Percentiles rank a stretch among this genome's conserved stretches.
Conservation (phyloP, 495 filamentous ascomycete species). For the Hyaloscypha finlandica region DNA sequence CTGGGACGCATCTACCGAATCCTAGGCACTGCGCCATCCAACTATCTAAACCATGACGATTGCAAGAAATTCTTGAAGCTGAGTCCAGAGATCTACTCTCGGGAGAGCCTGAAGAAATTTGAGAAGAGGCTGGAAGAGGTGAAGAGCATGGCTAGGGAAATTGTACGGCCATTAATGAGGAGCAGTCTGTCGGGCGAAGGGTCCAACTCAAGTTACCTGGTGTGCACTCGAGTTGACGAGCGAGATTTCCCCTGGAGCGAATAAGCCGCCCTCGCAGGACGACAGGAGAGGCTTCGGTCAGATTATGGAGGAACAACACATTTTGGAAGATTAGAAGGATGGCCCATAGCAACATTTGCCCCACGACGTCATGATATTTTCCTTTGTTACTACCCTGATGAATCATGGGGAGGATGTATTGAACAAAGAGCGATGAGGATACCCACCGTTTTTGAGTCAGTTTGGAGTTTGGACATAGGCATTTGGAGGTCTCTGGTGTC, state of each 20-base stretch:
- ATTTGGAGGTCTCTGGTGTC: neutral
- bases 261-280: neutral
- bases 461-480: neutral
- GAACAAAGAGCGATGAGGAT: neutral
- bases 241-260: constrained; percentile 73
- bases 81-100: constrained; percentile 64
- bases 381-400: neutral
- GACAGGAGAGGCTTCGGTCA: neutral
- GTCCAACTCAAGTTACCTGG: constrained; percentile 63
- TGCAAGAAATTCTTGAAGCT: constrained; percentile 85
- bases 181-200: constrained; percentile 54
- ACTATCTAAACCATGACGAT: constrained; percentile 81
- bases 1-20: constrained; percentile 72
- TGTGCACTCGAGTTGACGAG: constrained; percentile 76
- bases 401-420: neutral
- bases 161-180: constrained; percentile 83
- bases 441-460: constrained; percentile 1
- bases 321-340: neutral
- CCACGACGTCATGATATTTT: neutral
- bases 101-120: constrained; percentile 78
- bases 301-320: neutral
- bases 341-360: neutral
- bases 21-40: constrained; percentile 59
- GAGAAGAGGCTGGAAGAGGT: constrained; percentile 86
- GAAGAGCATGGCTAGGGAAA: constrained; percentile 76